Base-by-base conservation (phyloP, 2,329 filamentous ascomycete genomes). In the Apiospora koreana region DNA sequence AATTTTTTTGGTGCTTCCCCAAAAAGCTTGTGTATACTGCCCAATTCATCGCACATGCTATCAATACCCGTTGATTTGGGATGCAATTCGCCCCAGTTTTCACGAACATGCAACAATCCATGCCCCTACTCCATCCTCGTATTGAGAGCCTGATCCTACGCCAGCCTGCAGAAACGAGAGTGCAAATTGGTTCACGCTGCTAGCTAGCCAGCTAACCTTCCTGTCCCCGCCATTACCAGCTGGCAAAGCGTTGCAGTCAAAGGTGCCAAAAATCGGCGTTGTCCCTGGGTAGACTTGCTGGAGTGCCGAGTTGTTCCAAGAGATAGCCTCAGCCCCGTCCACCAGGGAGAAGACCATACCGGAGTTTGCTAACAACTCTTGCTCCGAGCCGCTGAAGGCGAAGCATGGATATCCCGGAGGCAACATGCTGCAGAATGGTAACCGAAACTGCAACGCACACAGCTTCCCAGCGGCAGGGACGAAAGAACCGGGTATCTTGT, bases 401-500 rank as follows among this genome's bases (percentile, higher is more conserved):
- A 77, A 80, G 72, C 78, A 80, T 21, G 78, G 78, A 69, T 80
- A 80, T 41, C 74, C 78, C 25, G 73, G 28, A 5, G 77, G 75
- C 16, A 80, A 76, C 41, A 72, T 67, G 25, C 72, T 72, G 69
- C 78, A 80, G 64, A 74, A 72, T 1, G 78, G 78, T 72, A 80
- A 75, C 67, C 78, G 76, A 71, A 80, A 80, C 67, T 80, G 75
- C 9, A 80, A 74, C 12, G 77, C 78, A 65, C 78, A 80, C 14
- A 75, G 67, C 23, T 69, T 67, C 10, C 28, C 46, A 1, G 66
- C 12, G 25, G 69, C 62, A 8, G 70, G 50, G 31, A 73, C 43
- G 38, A 78, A 77, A 9, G 72, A 72, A 14, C 67, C 62, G 43
- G 77, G 74, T 23, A 79, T 76, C 54, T 23, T 67, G 67, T 76